Percentiles rank a stretch among this genome's conserved stretches.
Evolutionary conservation across 371 early-diverging fungal species (phyloP).

Genomic region (Rhizopus microsporus): DNA sequence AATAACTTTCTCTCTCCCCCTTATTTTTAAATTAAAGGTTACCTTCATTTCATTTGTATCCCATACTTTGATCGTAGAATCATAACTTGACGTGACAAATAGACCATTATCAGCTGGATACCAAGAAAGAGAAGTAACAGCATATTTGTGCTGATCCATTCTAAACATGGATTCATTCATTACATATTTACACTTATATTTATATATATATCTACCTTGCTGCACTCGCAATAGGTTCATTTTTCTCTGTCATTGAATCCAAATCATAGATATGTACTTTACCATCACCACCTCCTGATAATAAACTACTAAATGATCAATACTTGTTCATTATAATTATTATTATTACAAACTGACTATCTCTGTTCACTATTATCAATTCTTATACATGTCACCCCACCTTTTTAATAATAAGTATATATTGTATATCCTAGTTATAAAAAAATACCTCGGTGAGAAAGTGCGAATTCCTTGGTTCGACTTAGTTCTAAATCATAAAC

Average conservation of each 20-base stretch:
- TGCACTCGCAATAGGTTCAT: constrained; percentile 48
- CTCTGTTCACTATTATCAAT: constrained; percentile 60
- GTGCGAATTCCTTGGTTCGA: constrained; percentile 35
- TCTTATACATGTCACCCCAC: constrained; percentile 56
- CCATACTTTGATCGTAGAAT: constrained; percentile 81
- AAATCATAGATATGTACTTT: constrained; percentile 74
- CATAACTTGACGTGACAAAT: constrained; percentile 84
- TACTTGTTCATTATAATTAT: background rate
- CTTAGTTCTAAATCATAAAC: constrained; percentile 40
- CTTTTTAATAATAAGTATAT: constrained; percentile 23
- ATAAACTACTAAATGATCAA: constrained; percentile 39
- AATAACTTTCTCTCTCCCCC: background rate
- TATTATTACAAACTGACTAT: constrained; percentile 49
- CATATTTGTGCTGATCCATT: constrained; percentile 59
- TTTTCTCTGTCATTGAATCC: constrained; percentile 39
- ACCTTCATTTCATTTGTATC: constrained; percentile 78
- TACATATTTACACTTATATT: background rate
- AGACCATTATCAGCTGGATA: constrained; percentile 86
- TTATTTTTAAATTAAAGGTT: constrained; percentile 3
- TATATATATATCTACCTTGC: constrained; percentile 37
- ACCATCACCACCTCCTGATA: constrained; percentile 72
- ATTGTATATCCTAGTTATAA: background rate
- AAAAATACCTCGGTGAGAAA: constrained; percentile 38
- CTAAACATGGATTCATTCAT: constrained; percentile 28
- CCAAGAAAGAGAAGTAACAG: constrained; percentile 78